Evolutionary conservation across 164 flowering plant genomes (phyloP).

Genomic region (Vitis cinerea): DNA sequence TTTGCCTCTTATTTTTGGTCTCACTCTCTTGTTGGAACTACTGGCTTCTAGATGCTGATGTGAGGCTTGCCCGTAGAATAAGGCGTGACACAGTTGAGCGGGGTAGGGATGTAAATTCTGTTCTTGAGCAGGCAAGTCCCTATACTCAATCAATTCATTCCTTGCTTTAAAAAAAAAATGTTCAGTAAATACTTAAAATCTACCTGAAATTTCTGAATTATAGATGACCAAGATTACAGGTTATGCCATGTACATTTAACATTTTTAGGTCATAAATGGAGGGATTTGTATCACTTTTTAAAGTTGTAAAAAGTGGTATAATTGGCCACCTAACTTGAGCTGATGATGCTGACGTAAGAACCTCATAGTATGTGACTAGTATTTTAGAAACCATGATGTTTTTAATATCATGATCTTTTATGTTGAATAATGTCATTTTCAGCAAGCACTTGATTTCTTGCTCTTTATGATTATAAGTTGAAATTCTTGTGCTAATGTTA

Average conservation of each 20-base stretch:
- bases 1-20: slow-evolving; percentile 4
- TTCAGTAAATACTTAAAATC: not conserved
- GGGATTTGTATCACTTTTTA: no score
- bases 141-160: slow-evolving; percentile 3
- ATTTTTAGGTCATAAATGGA: not conserved
- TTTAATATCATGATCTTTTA: no score
- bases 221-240: not conserved
- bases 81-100: slow-evolving; percentile 94
- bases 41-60: slow-evolving; percentile 83
- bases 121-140: slow-evolving; percentile 81
- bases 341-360: no score
- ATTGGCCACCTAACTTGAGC: no score
- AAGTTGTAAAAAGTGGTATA: no score
- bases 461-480: no score
- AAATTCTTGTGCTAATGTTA: no score
- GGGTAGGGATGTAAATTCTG: slow-evolving; percentile 88
- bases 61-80: slow-evolving; percentile 96
- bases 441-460: no score
- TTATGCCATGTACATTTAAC: not conserved
- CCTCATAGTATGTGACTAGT: no score
- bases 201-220: not conserved
- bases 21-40: slow-evolving; percentile 1
- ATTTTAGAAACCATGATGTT: no score
- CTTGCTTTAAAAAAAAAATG: not conserved
- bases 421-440: no score